Evolutionary conservation across 2,329 filamentous ascomycete species (phyloP), one percentile per base, ranked within the genome.

Genomic region (Diaporthe sp.): DNA sequence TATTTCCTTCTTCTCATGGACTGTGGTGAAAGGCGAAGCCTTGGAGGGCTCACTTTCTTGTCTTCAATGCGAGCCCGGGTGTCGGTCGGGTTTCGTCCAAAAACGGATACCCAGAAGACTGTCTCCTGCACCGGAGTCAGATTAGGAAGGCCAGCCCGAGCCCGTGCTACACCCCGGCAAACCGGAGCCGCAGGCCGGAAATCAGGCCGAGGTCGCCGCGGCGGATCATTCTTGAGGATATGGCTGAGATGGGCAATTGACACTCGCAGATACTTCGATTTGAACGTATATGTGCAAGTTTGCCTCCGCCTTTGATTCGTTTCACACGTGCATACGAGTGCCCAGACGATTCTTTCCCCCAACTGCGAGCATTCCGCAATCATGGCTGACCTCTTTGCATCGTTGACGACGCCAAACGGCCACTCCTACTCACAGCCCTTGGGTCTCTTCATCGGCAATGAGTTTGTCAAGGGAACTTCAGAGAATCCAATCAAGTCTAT

Each of bases 361-460:
- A 33, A 38, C 19, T 58, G 22, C 9, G 22, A 33, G 25, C 25
- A 30, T 15, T 33, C 17, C 6, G n/a, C 40, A n/a, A 64, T 9
- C 40, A 64, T 47, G 60, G 25, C 60, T 45, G 40, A 47, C 40
- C 40, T 66, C 19, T 47, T 66, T 47, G 40, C 60, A 33, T 33
- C 28, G 19, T 35, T 96, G 74, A 93, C 89, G 9, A 93, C 94
- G 66, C 94, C 94, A 4, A 96, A 96, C 83, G 94, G 93, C 79
- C 87, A 85, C 82, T 91, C 89, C 78, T 96, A 94, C 84, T 86
- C 84, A 17, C 93, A 95, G 84, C 93, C 94, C 2, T 87, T 90
- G 57, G 94, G 94, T 25, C 88, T 96, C 13, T 96, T 95, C 84
- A 95, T 96, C 85, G 93, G 94, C 86, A 95, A 95, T 77, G 92